Evolutionary conservation across 2,329 filamentous ascomycete genomes (phyloP).

Genomic region (Chaetoscypha palmicola): DNA sequence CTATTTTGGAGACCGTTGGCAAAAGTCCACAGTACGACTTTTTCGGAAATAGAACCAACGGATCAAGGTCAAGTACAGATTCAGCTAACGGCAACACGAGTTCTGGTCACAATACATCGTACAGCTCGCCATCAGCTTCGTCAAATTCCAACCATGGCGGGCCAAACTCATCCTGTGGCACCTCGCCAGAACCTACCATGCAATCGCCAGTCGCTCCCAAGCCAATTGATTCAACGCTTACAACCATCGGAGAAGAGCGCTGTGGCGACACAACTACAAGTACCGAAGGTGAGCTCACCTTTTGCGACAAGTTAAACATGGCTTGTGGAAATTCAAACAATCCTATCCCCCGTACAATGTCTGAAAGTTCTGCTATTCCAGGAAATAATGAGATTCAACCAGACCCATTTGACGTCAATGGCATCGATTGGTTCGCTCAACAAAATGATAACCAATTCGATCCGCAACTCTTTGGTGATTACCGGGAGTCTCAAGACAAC

Average conservation of each 20-base stretch:
- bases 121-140: constrained; percentile 58
- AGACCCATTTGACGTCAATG: constrained; percentile 42
- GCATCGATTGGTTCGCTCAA: constrained; percentile 67
- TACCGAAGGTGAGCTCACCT: constrained; percentile 43
- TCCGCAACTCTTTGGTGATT: constrained; percentile 83
- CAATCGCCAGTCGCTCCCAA: constrained; percentile 60
- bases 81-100: constrained; percentile 25
- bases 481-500: constrained; percentile 82
- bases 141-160: constrained; percentile 55
- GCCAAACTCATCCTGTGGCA: constrained; percentile 62
- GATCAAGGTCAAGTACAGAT: constrained; percentile 37
- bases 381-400: constrained; percentile 19
- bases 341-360: constrained; percentile 42
- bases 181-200: constrained; percentile 68
- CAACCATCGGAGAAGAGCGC: constrained; percentile 61
- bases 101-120: constrained; percentile 44
- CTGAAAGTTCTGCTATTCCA: constrained; percentile 24
- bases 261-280: constrained; percentile 32
- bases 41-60: constrained; percentile 38
- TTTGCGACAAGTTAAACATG: constrained; percentile 50
- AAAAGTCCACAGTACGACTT: constrained; percentile 35
- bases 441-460: constrained; percentile 86
- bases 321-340: constrained; percentile 47
- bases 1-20: constrained; percentile 40
- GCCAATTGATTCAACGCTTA: constrained; percentile 51